Evolutionary conservation across 345 rosid genomes (phyloP).

Genomic region (Turritis glabra): DNA sequence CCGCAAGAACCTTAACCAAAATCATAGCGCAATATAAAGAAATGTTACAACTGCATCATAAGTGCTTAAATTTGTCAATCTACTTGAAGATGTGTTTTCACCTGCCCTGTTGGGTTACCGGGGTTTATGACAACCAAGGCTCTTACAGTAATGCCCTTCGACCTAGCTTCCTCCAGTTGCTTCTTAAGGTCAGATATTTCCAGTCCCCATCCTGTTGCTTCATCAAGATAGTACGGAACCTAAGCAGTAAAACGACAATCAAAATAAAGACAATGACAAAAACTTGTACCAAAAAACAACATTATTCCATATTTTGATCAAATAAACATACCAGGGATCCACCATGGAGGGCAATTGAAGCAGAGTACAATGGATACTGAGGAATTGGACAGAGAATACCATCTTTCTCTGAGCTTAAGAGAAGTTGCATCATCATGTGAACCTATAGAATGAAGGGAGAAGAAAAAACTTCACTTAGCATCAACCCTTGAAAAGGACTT

Average conservation of each 20-base stretch:
- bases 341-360: conserved; percentile 88
- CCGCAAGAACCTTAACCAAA: conserved; percentile 71
- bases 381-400: conserved; percentile 96
- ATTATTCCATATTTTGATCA: neutral
- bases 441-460: conserved; percentile 50
- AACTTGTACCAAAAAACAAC: no score
- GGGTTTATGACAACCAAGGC: conserved; percentile 90
- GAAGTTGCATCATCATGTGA: conserved; percentile 88
- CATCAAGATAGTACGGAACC: conserved; percentile 96
- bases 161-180: conserved; percentile 65
- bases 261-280: neutral
- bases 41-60: neutral
- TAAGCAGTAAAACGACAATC: conserved; percentile 13
- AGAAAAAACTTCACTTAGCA: neutral
- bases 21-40: neutral
- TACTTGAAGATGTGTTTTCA: conserved; percentile 16
- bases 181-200: conserved; percentile 77
- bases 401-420: conserved; percentile 73
- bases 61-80: neutral
- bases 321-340: conserved; percentile 70
- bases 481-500: neutral
- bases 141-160: conserved; percentile 70
- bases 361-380: conserved; percentile 93
- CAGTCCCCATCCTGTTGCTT: conserved; percentile 87
- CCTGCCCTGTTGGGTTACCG: conserved; percentile 95